Evolutionary conservation across 1,284 basidiomycete species (phyloP), one percentile per base, ranked within the genome.

Genomic region (Phellopilus nigrolimitatus): DNA sequence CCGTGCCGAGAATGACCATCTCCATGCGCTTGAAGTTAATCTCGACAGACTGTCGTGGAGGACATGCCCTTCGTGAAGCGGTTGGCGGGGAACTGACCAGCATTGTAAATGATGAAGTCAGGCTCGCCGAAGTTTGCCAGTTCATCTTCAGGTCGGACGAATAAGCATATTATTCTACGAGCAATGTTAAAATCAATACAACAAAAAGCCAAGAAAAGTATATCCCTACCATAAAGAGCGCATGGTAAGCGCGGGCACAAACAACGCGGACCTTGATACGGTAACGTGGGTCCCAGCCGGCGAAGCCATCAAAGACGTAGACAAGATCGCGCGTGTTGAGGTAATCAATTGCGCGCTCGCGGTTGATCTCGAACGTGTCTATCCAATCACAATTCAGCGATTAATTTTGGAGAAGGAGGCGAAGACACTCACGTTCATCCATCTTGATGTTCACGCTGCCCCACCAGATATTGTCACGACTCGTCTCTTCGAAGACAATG

Each of bases 1-100:
- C 95, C 51, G 97, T 98, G 57, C 97, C 95, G 64, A 99, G 91
- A 66, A 99, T 99, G 66, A 99, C 95, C 95, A 99, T 99, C 74
- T 99, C 97, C 90, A 95, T 97, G 53, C 97, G 91, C 80, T 97
- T 97, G 75, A 99, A 99, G 84, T 99, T 99, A 78, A 99, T 92
- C 76, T 98, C 97, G 52, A 99, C 95, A 17, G 95, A 97, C 24
- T n/a, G 95, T 99, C 40, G 95, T 91, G 30, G 94, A 97, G 57
- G 93, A 97, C 95, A 99, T 99, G 71, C 95, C 95, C 73, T 97
- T 94, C 56, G 97, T 99, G 82, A 99, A 99, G 51, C 97, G 91
- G 72, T 99, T 99, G 62, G 97, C 97, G 38, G 97, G 97, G 88
- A 99, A 99, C 71, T 99, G 95, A 59, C 97, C 97, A 50, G 97